Conservation (phyloP, 2,329 filamentous ascomycete genomes). For the Fusarium redolens region DNA sequence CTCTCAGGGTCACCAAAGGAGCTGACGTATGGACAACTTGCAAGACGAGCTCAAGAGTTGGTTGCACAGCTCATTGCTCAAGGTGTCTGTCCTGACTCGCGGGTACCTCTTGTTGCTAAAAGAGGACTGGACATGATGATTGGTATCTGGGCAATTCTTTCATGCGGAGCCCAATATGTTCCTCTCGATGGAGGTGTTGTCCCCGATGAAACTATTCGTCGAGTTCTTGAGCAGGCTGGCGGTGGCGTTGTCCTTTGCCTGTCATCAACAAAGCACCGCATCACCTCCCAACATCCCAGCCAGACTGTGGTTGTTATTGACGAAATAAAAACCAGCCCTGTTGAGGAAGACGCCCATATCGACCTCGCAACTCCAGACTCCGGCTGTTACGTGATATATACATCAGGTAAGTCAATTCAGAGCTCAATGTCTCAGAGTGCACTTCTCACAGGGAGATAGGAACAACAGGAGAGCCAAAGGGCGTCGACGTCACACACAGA, state of each 20-base stretch:
- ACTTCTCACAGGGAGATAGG: slow-evolving; percentile 41
- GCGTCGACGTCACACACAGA: slow-evolving; percentile 66
- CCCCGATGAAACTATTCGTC: slow-evolving; percentile 59
- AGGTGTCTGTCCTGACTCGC: slow-evolving; percentile 58
- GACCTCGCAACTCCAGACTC: slow-evolving; percentile 51
- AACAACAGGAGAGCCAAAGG: slow-evolving; percentile 68
- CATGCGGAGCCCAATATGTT: slow-evolving; percentile 68
- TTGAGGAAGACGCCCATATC: slow-evolving; percentile 31
- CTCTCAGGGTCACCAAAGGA: slow-evolving; percentile 46
- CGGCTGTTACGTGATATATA: slow-evolving; percentile 64
- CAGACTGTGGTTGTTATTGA: slow-evolving; percentile 47
- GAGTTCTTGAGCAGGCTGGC: slow-evolving; percentile 61
- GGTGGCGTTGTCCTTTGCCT: slow-evolving; percentile 61
- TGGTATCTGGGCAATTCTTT: slow-evolving; percentile 66
- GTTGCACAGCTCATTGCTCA: slow-evolving; percentile 52
- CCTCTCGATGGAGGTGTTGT: slow-evolving; percentile 68
- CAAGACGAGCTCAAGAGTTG: slow-evolving; percentile 55
- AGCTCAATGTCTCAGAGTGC: neutral
- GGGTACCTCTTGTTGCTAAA: slow-evolving; percentile 66
- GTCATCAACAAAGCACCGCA: slow-evolving; percentile 50
- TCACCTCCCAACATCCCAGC: slow-evolving; percentile 43
- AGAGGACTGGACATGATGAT: slow-evolving; percentile 68
- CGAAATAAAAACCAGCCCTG: slow-evolving; percentile 12
- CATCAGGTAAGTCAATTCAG: slow-evolving; percentile 56
- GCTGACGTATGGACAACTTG: slow-evolving; percentile 60